These are phyloP conservation scores for Jasminum sambac DNA, from an alignment of 257 asterid genomes.

Conservation along the genomic window DNA sequence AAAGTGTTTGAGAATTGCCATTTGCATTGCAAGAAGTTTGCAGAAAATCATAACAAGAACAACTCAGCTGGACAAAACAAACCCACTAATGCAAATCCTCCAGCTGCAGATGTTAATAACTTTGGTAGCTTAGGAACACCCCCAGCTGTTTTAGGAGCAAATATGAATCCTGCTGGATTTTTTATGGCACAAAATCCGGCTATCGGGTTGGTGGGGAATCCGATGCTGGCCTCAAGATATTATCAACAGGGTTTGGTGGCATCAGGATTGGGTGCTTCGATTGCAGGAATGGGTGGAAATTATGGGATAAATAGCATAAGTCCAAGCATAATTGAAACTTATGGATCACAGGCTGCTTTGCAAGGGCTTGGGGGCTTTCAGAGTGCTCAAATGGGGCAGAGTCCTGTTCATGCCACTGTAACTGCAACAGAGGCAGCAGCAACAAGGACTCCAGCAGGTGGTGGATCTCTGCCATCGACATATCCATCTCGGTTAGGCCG, in stretches of 20 bases:
- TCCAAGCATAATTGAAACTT: conserved; percentile 46
- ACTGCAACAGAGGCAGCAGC: conserved; percentile 33
- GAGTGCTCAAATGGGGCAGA: conserved; percentile 41
- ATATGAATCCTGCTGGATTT: conserved; percentile 39
- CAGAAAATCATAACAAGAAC: conserved; percentile 41
- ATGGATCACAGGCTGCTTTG: conserved; percentile 59
- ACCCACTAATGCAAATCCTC: conserved; percentile 17
- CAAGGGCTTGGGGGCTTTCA: conserved; percentile 53
- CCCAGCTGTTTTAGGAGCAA: conserved; percentile 30
- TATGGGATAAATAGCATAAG: conserved; percentile 48
- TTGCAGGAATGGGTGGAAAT: conserved; percentile 42
- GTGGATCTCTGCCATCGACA: conserved; percentile 30
- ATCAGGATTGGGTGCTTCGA: conserved; percentile 37
- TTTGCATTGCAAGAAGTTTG: conserved; percentile 66
- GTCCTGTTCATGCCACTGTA: conserved; percentile 33
- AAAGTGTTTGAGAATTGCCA: conserved; percentile 68
- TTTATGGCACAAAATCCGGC: conserved; percentile 60
- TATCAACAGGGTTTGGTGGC: conserved; percentile 37
- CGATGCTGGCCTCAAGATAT: conserved; percentile 47
- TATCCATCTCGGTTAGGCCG: conserved; percentile 43
- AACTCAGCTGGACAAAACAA: conserved; percentile 18
- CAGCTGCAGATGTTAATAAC: conserved; percentile 30
- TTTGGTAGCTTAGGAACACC: conserved; percentile 43
- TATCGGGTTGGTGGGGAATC: conserved; percentile 50
- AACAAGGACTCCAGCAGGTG: conserved; percentile 37